Evolutionary conservation across 1,284 basidiomycete genomes (phyloP).

Genomic region (Wallemia ichthyophaga): DNA sequence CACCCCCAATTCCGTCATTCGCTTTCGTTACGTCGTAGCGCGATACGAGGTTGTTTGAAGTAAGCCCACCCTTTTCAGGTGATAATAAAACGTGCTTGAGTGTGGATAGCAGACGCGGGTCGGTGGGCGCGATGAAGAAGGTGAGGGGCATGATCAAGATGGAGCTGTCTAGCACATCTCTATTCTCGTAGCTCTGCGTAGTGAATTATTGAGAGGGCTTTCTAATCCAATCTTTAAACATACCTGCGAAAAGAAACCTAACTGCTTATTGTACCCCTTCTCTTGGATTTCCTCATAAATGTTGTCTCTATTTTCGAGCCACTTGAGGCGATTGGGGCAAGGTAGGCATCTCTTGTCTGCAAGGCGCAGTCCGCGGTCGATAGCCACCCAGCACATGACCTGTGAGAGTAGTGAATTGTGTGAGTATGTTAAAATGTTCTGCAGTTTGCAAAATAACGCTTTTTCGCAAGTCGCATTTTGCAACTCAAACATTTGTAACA

Average conservation of each 20-base stretch:
- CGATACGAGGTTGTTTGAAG: constrained; percentile 24
- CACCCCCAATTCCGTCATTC: constrained; percentile 64
- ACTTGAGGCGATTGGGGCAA: constrained; percentile 23
- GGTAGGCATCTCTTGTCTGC: constrained; percentile 47
- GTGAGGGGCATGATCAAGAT: constrained; percentile 43
- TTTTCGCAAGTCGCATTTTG: no score
- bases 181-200: constrained; percentile 17
- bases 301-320: constrained; percentile 40
- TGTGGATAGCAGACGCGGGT: constrained; percentile 57
- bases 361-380: constrained; percentile 61
- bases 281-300: constrained; percentile 55
- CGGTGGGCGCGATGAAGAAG: constrained; percentile 52
- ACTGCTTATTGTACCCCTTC: constrained; percentile 39
- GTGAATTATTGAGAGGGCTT: constrained; percentile 3
- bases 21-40: constrained; percentile 49
- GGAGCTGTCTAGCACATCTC: constrained; percentile 18
- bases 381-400: constrained; percentile 80
- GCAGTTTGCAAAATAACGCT: no score
- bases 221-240: background rate
- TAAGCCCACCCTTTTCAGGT: constrained; percentile 58
- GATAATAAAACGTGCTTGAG: constrained; percentile 47
- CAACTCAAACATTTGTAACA: no score
- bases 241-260: constrained; percentile 15
- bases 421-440: no score
- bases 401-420: constrained; percentile 11